Percentiles rank a stretch among this genome's conserved stretches.
Conservation (phyloP, 768 basidiomycete genomes). For the Coprinopsis marcescibilis region DNA sequence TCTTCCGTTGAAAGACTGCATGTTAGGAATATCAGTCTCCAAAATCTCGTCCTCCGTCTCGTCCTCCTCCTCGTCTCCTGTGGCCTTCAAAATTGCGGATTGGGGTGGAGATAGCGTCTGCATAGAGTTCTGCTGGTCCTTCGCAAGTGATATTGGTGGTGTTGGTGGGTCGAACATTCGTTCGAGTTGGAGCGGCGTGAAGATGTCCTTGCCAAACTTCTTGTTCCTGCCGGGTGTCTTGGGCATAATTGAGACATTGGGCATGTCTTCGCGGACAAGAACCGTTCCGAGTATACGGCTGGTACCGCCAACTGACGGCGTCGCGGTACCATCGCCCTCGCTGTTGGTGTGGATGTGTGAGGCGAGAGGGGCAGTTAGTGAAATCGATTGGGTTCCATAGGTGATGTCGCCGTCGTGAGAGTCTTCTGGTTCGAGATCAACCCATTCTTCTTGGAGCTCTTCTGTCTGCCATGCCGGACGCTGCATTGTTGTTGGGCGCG, state of each 20-base stretch:
- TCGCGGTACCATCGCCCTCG: constrained; percentile 25
- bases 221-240: constrained; percentile 61
- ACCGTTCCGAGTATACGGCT: constrained; percentile 59
- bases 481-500: constrained; percentile 14
- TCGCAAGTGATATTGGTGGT: constrained; percentile 41
- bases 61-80: constrained; percentile 4
- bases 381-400: constrained; percentile 51
- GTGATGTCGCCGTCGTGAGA: constrained; percentile 33
- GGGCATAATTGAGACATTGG: constrained; percentile 37
- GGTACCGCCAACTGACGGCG: constrained; percentile 20
- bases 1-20: constrained; percentile 38
- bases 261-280: constrained; percentile 65
- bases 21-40: constrained; percentile 46
- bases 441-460: constrained; percentile 90
- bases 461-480: constrained; percentile 81
- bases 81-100: constrained; percentile 6
- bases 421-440: constrained; percentile 50
- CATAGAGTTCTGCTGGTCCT: constrained; percentile 12
- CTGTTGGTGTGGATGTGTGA: constrained; percentile 46
- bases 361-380: constrained; percentile 52
- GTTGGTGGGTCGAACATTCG: constrained; percentile 94
- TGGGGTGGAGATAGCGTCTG: constrained; percentile 12
- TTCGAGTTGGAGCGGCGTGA: constrained; percentile 83
- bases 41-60: constrained; percentile 37
- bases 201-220: constrained; percentile 72